Base-by-base conservation (phyloP, 768 basidiomycete species). In the Lenzites betulinus region DNA sequence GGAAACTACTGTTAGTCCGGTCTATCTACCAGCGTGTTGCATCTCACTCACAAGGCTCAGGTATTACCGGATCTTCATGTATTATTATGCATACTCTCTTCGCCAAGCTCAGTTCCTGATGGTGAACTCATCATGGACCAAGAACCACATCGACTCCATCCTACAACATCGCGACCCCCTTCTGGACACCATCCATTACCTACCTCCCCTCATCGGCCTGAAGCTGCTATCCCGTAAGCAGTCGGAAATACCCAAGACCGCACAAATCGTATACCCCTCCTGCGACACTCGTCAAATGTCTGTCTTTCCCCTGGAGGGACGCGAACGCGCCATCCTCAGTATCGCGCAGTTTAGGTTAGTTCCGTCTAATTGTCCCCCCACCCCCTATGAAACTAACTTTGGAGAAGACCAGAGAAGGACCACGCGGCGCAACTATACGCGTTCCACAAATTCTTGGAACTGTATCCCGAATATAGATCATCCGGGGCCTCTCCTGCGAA, bases 101-200 rank as follows among this genome's bases (percentile, higher is more conserved):
- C 82, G 84, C 25, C 81, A 80, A 41, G 86, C 93, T 2, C 82
- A 79, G 55, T 91, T 92, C 73, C 65, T 91, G 46, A 94, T 96
- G 92, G 94, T 92, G 66, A 98, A 98, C 74, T 97, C 94, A 4
- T 87, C 91, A 0, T 98, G 97, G 96, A 98, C 96, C 2, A 86
- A 88, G 66, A 81, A 80, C 42, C 97, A 98, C 68, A 78, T 98
- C 62, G 82, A 90, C 65, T 78, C 84, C 1, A 87, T 97, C 50
- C 77, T 97, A 20, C 76, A 75, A 15, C 78, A 86, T 50, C 76
- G 78, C 9, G 86, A 90, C 62, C 54, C 71, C 13, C 60, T 81
- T 20, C 72, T 90, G 43, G 80, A 81, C 38, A 58, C 75, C 60
- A 53, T 83, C 3, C 83, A 85, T 62, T 30, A 64, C 50, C 42